Conservation (phyloP, 73 alveolate species). For the Diophrys sp. region DNA sequence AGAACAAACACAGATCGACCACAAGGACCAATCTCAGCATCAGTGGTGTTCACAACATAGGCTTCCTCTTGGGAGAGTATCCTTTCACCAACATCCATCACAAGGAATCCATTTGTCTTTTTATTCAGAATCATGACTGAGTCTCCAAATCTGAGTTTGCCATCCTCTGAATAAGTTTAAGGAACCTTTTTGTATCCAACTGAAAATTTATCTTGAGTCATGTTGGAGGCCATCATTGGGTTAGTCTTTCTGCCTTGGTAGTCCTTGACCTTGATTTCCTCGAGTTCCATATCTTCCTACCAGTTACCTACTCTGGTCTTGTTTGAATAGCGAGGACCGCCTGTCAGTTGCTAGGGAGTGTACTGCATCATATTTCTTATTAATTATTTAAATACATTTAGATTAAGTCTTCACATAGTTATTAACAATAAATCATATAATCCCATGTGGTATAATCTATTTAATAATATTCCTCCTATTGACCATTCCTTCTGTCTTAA, state of each 20-base stretch:
- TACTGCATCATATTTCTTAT: slow-evolving; percentile 36
- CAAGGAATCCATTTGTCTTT: slow-evolving; percentile 66
- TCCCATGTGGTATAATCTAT: too few species aligned
- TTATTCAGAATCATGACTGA: slow-evolving; percentile 63
- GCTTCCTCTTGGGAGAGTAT: slow-evolving; percentile 59
- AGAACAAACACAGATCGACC: slow-evolving; percentile 60
- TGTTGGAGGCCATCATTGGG: slow-evolving; percentile 6
- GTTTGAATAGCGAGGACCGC: slow-evolving; percentile 75
- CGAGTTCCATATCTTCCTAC: slow-evolving; percentile 85
- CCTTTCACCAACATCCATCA: slow-evolving; percentile 62
- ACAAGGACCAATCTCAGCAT: slow-evolving; percentile 52
- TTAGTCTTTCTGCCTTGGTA: slow-evolving; percentile 18
- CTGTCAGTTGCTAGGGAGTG: slow-evolving; percentile 81
- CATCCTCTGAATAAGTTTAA: slow-evolving; percentile 48
- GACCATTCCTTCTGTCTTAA: too few species aligned
- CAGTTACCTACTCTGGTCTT: slow-evolving; percentile 84
- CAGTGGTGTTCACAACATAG: slow-evolving; percentile 64
- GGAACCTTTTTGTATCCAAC: slow-evolving; percentile 24
- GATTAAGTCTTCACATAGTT: too few species aligned
- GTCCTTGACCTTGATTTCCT: slow-evolving; percentile 58
- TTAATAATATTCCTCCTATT: too few species aligned
- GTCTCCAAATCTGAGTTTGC: slow-evolving; percentile 71
- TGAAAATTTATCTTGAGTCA: slow-evolving; percentile 15
- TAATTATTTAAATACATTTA: too few species aligned
- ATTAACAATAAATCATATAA: too few species aligned